These are phyloP conservation scores for Aspergillus brunneoviolaceus DNA, from an alignment of 2,329 filamentous ascomycete genomes.

Conservation along the genomic window DNA sequence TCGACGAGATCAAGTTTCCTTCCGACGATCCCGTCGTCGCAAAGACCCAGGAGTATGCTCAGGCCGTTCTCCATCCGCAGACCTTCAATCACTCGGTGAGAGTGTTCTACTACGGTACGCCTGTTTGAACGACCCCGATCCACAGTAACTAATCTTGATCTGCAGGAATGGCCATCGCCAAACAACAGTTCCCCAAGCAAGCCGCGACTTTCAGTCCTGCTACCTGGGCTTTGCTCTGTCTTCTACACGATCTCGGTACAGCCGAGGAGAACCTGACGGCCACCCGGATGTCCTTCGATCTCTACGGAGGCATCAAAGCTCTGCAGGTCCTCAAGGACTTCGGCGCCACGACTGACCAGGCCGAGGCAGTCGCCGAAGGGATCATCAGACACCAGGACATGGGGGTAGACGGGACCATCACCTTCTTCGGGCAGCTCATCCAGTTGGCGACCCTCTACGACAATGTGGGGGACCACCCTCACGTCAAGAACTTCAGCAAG, in stretches of 20 bases:
- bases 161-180: not conserved
- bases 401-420: slow-evolving; percentile 62
- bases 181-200: slow-evolving; percentile 42
- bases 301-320: slow-evolving; percentile 64
- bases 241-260: slow-evolving; percentile 75
- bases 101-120: slow-evolving; percentile 64
- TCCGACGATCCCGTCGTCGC: not conserved
- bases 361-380: slow-evolving; percentile 67
- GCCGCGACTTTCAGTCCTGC: slow-evolving; percentile 43
- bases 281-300: slow-evolving; percentile 70
- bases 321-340: slow-evolving; percentile 52
- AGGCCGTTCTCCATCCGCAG: slow-evolving; percentile 37
- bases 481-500: slow-evolving; percentile 32
- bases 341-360: slow-evolving; percentile 48
- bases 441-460: slow-evolving; percentile 67
- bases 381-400: slow-evolving; percentile 72
- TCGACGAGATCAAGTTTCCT: not conserved
- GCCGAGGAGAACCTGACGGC: slow-evolving; percentile 55
- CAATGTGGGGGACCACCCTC: slow-evolving; percentile 59
- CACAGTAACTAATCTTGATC: not conserved
- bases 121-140: slow-evolving; percentile 32
- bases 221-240: slow-evolving; percentile 62
- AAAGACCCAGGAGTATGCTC: slow-evolving; percentile 30
- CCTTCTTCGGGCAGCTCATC: slow-evolving; percentile 62
- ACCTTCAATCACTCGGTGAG: slow-evolving; percentile 71